Percentiles rank a stretch among this genome's conserved stretches.
Conservation (phyloP, 2,329 filamentous ascomycete genomes). For the Fusarium secorum region DNA sequence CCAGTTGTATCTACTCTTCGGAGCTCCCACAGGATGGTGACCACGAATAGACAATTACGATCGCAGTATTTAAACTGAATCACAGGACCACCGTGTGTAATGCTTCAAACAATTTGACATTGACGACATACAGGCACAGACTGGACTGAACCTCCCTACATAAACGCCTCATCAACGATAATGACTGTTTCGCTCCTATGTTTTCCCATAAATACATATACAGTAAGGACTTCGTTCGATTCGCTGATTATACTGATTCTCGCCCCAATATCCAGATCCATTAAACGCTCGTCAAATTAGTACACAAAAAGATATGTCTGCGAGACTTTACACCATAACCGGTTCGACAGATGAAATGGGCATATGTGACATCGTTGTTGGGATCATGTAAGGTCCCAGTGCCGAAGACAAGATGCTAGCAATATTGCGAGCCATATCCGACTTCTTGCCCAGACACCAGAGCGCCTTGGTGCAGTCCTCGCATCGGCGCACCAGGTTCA, state of each 20-base stretch:
- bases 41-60: no score
- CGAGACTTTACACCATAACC: slow-evolving; percentile 23
- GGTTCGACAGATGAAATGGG: slow-evolving; percentile 21
- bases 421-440: slow-evolving; percentile 53
- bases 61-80: not conserved
- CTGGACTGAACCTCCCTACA: not conserved
- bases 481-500: slow-evolving; percentile 48
- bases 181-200: slow-evolving; percentile 16
- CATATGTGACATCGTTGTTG: slow-evolving; percentile 26
- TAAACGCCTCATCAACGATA: not conserved
- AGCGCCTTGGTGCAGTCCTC: slow-evolving; percentile 61
- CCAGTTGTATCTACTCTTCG: not conserved
- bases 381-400: slow-evolving; percentile 39
- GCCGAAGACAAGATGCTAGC: slow-evolving; percentile 39
- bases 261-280: slow-evolving; percentile 1
- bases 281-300: not conserved
- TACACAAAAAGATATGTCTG: not conserved
- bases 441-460: slow-evolving; percentile 63
- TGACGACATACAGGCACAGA: not conserved
- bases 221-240: slow-evolving; percentile 1
- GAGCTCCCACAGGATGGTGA: not conserved
- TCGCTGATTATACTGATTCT: slow-evolving; percentile 13
- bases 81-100: not conserved
- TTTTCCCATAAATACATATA: slow-evolving; percentile 15
- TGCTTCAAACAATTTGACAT: not conserved